Evolutionary conservation across 768 basidiomycete genomes (phyloP).

Genomic region (Kwoniella sp.): DNA sequence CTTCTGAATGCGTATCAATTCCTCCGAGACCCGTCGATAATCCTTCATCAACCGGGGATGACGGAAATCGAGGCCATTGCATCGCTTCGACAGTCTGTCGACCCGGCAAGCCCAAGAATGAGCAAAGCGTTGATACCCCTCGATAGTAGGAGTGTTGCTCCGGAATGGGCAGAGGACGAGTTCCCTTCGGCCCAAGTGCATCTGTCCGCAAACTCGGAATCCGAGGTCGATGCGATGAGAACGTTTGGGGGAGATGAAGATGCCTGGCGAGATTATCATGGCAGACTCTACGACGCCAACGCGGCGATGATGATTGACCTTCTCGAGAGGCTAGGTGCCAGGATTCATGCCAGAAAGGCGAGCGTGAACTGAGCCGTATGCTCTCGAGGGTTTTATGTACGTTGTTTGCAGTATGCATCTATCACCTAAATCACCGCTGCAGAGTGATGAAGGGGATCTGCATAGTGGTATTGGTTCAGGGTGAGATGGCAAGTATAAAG

Average conservation of each 20-base stretch:
- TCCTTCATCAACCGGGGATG: conserved; percentile 16
- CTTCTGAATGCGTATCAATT: conserved; percentile 21
- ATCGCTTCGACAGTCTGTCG: conserved; percentile 10
- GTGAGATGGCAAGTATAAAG: no score
- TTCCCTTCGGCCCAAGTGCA: background rate
- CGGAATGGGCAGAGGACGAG: conserved; percentile 5
- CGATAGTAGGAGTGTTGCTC: background rate
- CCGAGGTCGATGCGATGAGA: background rate
- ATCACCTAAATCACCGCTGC: no score
- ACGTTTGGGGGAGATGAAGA: background rate
- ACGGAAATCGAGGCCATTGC: conserved; percentile 22
- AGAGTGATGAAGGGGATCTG: no score
- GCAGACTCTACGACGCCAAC: conserved; percentile 11
- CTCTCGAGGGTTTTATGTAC: no score
- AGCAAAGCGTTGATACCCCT: conserved; percentile 3
- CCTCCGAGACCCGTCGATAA: conserved; percentile 15
- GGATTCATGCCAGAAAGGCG: conserved; percentile 1
- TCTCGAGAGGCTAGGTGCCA: conserved; percentile 2
- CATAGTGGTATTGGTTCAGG: no score
- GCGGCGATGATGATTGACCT: conserved; percentile 14
- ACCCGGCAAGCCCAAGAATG: background rate
- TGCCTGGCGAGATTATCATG: conserved; percentile 16
- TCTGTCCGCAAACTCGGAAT: conserved; percentile 7
- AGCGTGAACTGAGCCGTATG: background rate
- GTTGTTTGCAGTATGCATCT: no score